Evolutionary conservation across 805 yeast species (phyloP), one percentile per base, ranked within the genome.

Genomic region (Saccharomycopsis guyanensis): DNA sequence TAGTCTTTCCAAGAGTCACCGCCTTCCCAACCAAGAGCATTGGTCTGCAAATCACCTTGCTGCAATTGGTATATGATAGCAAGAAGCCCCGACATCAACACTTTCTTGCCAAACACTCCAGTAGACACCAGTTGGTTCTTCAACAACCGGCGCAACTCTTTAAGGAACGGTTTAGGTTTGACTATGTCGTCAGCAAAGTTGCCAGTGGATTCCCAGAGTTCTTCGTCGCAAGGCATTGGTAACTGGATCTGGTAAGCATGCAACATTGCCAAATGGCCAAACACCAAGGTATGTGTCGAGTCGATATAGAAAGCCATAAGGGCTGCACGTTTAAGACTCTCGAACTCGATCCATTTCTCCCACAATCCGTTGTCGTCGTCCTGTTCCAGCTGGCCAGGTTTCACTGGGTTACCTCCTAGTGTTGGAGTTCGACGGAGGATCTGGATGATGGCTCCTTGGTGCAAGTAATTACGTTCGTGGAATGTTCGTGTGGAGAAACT

Each of bases 401-500:
- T 41, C 2, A 32, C 36, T 0, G 87, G 85, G 47, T 82, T 76
- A 0, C 88, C 88, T 12, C 88, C 88, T 29, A 86, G 62, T 1
- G 83, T 74, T 1, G 94, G 86, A 0, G 86, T 77, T 55, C 95
- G 69, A 54, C 94, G 66, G 42, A 86, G 64, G 37, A 86, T 64
- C 61, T 86, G 95, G 35, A 86, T 79, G 0, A 89, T 79, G 0
- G 95, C 82, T 3, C 93, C 95, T 60, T 86, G 96, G 59, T 87
- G 95, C 18, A 87, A 66, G 61, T 82, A 91, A 0, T 86, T 84
- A 40, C 96, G 64, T 63, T 86, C 96, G 59, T 86, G 96, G 55
- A 84, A 62, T 35, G 66, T 65, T 55, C 96, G 66, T 38, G 76
- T 73, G 0, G 86, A 69, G 54, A 82, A 79, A 50, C 82, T 73